Base-by-base conservation (phyloP, 2,329 filamentous ascomycete species). In the Zarea fungicola region DNA sequence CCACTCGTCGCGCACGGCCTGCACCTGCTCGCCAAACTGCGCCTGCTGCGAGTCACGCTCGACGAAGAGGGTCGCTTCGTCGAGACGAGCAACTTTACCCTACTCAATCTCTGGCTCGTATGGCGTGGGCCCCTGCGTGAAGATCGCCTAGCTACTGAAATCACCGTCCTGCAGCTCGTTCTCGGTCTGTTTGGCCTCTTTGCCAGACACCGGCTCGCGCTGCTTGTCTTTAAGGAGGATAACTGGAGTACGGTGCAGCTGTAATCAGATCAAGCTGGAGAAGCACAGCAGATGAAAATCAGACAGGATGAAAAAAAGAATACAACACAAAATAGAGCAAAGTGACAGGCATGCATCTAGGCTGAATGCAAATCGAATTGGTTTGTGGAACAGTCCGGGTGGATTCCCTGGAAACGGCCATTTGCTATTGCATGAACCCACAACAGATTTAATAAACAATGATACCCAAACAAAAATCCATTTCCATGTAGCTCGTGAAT, bases 81-180 rank as follows among this genome's bases (percentile, higher is more conserved):
- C 21, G 86, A 93, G 67, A 92, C 84, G 18, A 89, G 83, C 55
- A 99, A 99, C 67, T 78, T 99, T 54, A 99, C 93, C 8, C 79
- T 99, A 41, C 75, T 99, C 56, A 99, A 99, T 64, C 77, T 99
- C 49, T 99, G 92, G 92, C 74, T 99, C 54, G 88, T 97, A 44
- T 95, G 90, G 88, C 85, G 91, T 64, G 93, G 93, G 0, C 91
- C 93, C 3, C 80, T 95, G 75, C 80, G 87, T 54, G 93, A 99
- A 66, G 87, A 96, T 68, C 77, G 81, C 39, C 75, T 99, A 47
- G 88, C 89, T 22, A 73, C 82, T 62, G 89, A 93, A 65, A 77
- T 99, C 52, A 78, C 93, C 39, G 70, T 71, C n/a, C 78, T 96
- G 67, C 93, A 99, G 73, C 72, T 81, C 14, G 66, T 76, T 5